Evolutionary conservation across 805 yeast genomes (phyloP).

Genomic region (Spathaspora girioi): DNA sequence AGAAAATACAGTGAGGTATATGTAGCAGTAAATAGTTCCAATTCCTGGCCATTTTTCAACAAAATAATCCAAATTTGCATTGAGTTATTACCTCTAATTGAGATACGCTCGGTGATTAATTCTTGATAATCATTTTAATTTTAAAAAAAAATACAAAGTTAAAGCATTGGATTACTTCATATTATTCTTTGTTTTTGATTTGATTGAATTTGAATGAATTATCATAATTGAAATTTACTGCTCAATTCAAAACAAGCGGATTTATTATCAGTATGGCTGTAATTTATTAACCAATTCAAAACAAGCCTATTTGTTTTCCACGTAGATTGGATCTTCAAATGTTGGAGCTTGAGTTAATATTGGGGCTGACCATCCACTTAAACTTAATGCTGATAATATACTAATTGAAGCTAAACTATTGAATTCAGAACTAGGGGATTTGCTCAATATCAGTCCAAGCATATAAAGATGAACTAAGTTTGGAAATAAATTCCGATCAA

Average conservation of each 20-base stretch:
- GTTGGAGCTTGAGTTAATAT: conserved; percentile 10
- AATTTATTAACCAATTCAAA: no score
- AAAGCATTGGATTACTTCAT: conserved; percentile 28
- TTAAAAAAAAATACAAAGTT: conserved; percentile 29
- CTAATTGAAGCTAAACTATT: conserved; percentile 24
- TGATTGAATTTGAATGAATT: conserved; percentile 30
- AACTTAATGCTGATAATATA: conserved; percentile 38
- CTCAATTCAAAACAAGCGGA: conserved; percentile 26
- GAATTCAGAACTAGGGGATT: conserved; percentile 21
- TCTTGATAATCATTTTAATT: conserved; percentile 37
- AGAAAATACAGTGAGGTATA: no score
- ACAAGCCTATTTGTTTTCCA: no score
- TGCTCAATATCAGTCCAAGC: conserved; percentile 24
- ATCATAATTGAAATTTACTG: conserved; percentile 28
- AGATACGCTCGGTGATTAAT: conserved; percentile 27
- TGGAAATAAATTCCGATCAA: conserved; percentile 23
- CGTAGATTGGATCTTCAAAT: not conserved
- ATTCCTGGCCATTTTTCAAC: conserved; percentile 35
- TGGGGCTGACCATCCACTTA: conserved; percentile 43
- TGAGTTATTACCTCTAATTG: conserved; percentile 35
- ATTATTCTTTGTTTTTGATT: conserved; percentile 25
- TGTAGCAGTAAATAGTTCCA: no score
- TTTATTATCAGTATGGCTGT: no score
- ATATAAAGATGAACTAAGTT: conserved; percentile 22
- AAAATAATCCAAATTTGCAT: conserved; percentile 32